Evolutionary conservation across 495 filamentous ascomycete species (phyloP).

Genomic region (Podospora pseudopauciseta): DNA sequence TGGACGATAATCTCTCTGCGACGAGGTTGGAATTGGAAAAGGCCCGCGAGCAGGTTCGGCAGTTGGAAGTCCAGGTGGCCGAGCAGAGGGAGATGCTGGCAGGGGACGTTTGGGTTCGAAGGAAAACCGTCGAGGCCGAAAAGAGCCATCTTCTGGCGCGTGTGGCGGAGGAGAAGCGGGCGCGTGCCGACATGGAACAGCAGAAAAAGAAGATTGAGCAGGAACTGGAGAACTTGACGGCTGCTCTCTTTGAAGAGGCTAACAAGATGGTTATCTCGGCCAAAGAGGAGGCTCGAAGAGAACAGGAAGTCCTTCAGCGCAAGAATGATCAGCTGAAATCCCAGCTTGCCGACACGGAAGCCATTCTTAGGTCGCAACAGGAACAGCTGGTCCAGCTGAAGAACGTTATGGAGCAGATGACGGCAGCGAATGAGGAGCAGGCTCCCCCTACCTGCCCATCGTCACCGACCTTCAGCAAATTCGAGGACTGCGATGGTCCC

Average conservation of each 20-base stretch:
- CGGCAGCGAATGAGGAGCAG: constrained; percentile 66
- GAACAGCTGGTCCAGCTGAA: constrained; percentile 92
- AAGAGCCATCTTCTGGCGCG: constrained; percentile 38
- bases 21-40: constrained; percentile 79
- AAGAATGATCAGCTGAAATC: constrained; percentile 50
- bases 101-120: constrained; percentile 66
- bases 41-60: constrained; percentile 62
- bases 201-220: constrained; percentile 66
- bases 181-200: constrained; percentile 64
- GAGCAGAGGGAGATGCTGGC: constrained; percentile 56
- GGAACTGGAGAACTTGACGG: constrained; percentile 84
- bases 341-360: constrained; percentile 58
- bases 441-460: constrained; percentile 64
- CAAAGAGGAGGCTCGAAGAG: constrained; percentile 37
- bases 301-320: constrained; percentile 35
- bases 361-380: constrained; percentile 82
- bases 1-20: constrained; percentile 82
- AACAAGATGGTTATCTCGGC: constrained; percentile 88
- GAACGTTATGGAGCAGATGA: constrained; percentile 83
- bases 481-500: constrained; percentile 42
- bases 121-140: constrained; percentile 44
- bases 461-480: constrained; percentile 50
- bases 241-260: constrained; percentile 90
- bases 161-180: constrained; percentile 63
- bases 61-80: constrained; percentile 57